Evolutionary conservation across 257 asterid species (phyloP), one percentile per base, ranked within the genome.

Genomic region (Nicotiana undulata): DNA sequence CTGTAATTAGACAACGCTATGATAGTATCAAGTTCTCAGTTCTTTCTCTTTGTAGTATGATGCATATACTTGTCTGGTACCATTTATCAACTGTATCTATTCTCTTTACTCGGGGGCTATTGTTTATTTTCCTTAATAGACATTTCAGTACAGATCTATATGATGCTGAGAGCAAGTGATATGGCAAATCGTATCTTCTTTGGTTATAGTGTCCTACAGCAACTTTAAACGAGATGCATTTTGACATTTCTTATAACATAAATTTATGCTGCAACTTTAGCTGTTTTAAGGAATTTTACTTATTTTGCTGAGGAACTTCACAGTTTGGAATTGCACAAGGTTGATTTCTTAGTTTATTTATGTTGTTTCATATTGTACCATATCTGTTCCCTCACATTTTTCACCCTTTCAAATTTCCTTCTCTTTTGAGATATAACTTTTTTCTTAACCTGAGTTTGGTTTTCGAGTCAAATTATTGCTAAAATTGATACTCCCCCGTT

Each of bases 101-200:
- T 77, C 53, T 64, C 12, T 20, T 53, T 77, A 46, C 13, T 78
- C 4, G 17, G 75, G 16, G 76, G 49, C 0, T 20, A 10, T 60
- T 60, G n/a, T 20, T 56, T 72, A 22, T 75, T 81, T 78, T 65
- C 83, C 88, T 86, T 85, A 64, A 85, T 37, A n/a, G 56, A 29
- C 61, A 51, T 84, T 84, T 46, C 86, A 88, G 89, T 46, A 32
- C 90, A 9, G 87, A 85, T 63, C 29, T 88, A 1, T 88, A 88
- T 80, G 90, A 88, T 34, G 56, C 72, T 32, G 90, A 88, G 79
- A 85, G 90, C 89, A 88, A 88, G 86, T 88, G 86, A 88, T 44
- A 58, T 15, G 75, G 18, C 9, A 26, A 24, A 44, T n/a, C 56
- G 40, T 72, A 13, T 15, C 59, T 72, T 46, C 60, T 46, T 11